These are phyloP conservation scores for Musa balbisiana DNA, from an alignment of 202 grass and related monocot genomes.

Conservation along the genomic window DNA sequence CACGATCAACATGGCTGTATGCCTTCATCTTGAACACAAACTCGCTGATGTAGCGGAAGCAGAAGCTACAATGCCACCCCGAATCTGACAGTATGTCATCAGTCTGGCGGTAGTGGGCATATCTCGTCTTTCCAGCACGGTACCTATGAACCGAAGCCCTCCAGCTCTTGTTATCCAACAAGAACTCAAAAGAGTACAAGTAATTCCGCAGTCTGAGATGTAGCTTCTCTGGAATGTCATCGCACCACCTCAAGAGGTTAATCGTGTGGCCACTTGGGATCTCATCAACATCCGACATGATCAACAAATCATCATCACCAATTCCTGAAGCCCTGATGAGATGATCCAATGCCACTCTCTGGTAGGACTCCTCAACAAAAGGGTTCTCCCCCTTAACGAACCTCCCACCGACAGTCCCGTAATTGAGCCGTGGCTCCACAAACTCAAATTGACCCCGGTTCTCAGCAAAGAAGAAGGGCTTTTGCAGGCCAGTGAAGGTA, in stretches of 20 bases:
- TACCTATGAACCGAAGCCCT: not conserved
- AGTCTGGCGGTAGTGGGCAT: not conserved
- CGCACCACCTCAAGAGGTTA: slow-evolving; percentile 1
- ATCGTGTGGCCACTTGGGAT: slow-evolving; percentile 2
- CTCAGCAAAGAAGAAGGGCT: not conserved
- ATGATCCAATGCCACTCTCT: slow-evolving; percentile 1
- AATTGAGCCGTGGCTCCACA: not conserved
- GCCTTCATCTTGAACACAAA: not conserved
- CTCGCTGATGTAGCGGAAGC: not conserved
- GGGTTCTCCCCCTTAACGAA: not conserved
- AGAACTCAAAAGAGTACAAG: not conserved
- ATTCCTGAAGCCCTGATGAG: slow-evolving; percentile 2
- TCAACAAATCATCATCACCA: not conserved
- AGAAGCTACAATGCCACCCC: slow-evolving; percentile 3
- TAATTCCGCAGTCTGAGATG: not conserved
- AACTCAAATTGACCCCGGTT: not conserved
- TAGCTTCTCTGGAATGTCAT: not conserved
- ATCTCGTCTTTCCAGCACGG: not conserved
- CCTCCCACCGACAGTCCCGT: not conserved
- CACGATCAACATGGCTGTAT: slow-evolving; percentile 1
- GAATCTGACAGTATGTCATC: not conserved
- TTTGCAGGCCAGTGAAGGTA: not conserved
- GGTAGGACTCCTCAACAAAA: slow-evolving; percentile 1
- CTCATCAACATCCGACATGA: slow-evolving; percentile 3
- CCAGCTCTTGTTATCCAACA: not conserved